These are phyloP conservation scores for Aspergillus nidulans DNA, from an alignment of 495 filamentous ascomycete genomes.

Conservation along the genomic window DNA sequence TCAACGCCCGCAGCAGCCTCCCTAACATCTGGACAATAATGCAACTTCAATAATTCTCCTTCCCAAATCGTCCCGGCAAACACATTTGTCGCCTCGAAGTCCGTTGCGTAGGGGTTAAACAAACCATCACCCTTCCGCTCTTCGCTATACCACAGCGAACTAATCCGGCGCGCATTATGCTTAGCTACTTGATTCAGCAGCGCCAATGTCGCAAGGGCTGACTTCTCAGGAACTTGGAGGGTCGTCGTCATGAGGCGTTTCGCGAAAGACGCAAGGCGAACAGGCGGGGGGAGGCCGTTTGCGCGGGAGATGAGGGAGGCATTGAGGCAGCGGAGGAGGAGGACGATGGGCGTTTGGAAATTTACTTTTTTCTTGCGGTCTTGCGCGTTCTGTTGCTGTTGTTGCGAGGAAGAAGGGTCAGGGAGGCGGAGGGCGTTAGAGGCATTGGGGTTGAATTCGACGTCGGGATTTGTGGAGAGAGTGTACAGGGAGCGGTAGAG, in stretches of 20 bases:
- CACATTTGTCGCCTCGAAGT: conserved; percentile 79
- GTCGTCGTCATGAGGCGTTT: conserved; percentile 81
- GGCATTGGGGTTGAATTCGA: conserved; percentile 65
- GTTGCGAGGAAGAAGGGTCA: conserved; percentile 55
- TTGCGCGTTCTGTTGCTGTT: not conserved
- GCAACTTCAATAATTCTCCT: conserved; percentile 75
- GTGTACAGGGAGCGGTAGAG: conserved; percentile 80
- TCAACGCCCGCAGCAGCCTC: conserved; percentile 71
- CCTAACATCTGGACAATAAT: conserved; percentile 82
- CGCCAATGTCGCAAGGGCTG: conserved; percentile 67
- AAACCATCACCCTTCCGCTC: conserved; percentile 83
- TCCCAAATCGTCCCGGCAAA: conserved; percentile 92
- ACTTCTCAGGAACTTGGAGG: conserved; percentile 87
- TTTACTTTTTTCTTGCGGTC: conserved; percentile 65
- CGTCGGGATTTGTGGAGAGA: conserved; percentile 73
- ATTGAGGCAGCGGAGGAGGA: conserved; percentile 79
- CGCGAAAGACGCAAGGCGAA: conserved; percentile 83
- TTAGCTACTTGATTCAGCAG: conserved; percentile 71
- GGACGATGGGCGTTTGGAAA: conserved; percentile 84
- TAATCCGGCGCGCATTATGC: conserved; percentile 64
- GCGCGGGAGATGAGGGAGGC: conserved; percentile 56
- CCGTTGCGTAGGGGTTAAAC: conserved; percentile 47
- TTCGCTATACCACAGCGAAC: conserved; percentile 76
- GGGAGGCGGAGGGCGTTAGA: conserved; percentile 70
- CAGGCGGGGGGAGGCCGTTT: conserved; percentile 59